These are phyloP conservation scores for Eimeria sp. DNA, from an alignment of 169 alveolate species.

Conservation along the genomic window DNA sequence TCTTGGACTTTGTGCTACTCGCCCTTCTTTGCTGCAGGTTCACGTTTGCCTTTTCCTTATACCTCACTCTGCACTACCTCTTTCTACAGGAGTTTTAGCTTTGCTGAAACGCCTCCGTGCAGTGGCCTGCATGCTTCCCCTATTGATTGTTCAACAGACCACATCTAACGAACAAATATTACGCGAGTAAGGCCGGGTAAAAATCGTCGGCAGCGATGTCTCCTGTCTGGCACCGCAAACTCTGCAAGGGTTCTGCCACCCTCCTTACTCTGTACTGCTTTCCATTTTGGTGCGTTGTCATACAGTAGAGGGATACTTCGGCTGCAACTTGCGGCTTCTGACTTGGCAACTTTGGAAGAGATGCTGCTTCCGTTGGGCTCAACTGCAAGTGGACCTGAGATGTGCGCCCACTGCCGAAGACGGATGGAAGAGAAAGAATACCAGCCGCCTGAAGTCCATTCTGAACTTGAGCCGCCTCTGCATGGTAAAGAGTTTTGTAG, in stretches of 20 bases:
- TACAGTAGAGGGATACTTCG: conserved; percentile 51
- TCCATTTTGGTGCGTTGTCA: neutral
- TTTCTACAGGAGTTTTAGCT: conserved; percentile 41
- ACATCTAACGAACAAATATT: neutral
- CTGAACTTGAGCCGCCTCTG: neutral
- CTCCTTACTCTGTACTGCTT: neutral
- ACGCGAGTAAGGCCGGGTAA: conserved; percentile 24
- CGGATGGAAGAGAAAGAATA: neutral
- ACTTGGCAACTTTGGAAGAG: conserved; percentile 56
- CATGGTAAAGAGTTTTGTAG: neutral
- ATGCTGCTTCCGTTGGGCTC: conserved; percentile 40
- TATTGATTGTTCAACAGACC: neutral
- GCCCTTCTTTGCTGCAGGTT: neutral
- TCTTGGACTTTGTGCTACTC: neutral
- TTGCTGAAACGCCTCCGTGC: conserved; percentile 52
- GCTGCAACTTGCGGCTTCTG: conserved; percentile 69
- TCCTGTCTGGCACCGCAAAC: neutral
- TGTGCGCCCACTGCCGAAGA: conserved; percentile 24
- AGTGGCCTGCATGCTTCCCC: conserved; percentile 67
- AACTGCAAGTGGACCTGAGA: neutral
- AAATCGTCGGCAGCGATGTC: neutral
- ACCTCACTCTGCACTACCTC: conserved; percentile 31
- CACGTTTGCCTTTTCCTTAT: conserved; percentile 66
- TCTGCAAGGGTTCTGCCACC: neutral
- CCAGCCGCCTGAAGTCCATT: neutral